Percentiles rank a stretch among this genome's conserved stretches.
phyloP scores from a whole-genome alignment of 2,329 filamentous ascomycete genomes.

The Fusarium praegraminearum region DNA sequence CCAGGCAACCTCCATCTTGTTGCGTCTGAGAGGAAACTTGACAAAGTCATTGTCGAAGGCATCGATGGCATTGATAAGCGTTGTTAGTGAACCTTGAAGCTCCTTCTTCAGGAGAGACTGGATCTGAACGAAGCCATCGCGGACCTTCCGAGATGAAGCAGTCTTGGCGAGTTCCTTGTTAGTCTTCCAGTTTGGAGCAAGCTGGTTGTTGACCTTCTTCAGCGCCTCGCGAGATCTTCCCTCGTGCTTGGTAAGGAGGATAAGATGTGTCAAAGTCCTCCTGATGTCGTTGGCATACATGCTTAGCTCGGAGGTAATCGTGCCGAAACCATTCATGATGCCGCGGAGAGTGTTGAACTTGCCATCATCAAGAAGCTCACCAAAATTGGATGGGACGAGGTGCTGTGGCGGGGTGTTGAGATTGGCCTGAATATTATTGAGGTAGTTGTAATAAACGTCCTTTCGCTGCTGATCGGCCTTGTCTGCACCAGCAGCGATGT shows the following conservation, averaged over 20 bases:
- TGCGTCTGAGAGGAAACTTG: conserved; percentile 25
- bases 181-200: conserved; percentile 31
- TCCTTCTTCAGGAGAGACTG: conserved; percentile 16
- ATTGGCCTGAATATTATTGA: conserved; percentile 10
- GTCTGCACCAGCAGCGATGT: not conserved
- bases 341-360: conserved; percentile 12
- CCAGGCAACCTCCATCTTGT: conserved; percentile 26
- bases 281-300: conserved; percentile 27
- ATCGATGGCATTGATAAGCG: conserved; percentile 11
- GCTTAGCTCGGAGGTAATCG: conserved; percentile 10
- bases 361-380: not conserved
- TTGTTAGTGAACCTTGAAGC: not conserved
- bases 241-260: conserved; percentile 20
- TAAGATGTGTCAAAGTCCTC: conserved; percentile 10
- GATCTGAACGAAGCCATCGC: conserved; percentile 26
- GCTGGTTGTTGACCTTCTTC: conserved; percentile 22
- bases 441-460: conserved; percentile 17
- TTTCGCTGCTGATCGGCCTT: conserved; percentile 14
- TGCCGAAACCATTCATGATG: conserved; percentile 26
- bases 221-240: not conserved
- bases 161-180: conserved; percentile 34
- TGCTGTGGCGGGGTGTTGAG: not conserved
- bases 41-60: conserved; percentile 23
- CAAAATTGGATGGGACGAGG: conserved; percentile 2
- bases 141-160: conserved; percentile 20